Percentiles rank a stretch among this genome's conserved stretches.
Evolutionary conservation across 2,329 filamentous ascomycete genomes (phyloP).

Genomic region (Sporothrix protearum): DNA sequence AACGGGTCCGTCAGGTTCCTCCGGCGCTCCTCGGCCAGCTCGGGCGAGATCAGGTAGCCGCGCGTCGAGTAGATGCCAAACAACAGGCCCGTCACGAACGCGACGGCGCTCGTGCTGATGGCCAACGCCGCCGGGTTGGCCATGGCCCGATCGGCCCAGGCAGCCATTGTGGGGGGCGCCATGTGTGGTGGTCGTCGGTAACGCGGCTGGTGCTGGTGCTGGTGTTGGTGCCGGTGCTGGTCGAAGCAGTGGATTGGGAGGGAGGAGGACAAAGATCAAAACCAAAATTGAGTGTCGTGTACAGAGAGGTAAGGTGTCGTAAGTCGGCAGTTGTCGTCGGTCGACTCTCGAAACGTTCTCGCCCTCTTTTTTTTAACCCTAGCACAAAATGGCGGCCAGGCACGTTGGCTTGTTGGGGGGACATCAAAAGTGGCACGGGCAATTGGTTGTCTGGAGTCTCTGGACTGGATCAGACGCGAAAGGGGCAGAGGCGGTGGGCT

Average conservation of each 20-base stretch:
- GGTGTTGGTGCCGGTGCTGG: background rate
- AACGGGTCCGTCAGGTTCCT: constrained; percentile 56
- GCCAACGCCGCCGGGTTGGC: constrained; percentile 45
- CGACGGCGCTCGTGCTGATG: constrained; percentile 69
- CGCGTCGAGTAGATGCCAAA: constrained; percentile 70
- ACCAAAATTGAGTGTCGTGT: background rate
- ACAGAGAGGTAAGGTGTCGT: background rate
- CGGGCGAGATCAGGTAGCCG: constrained; percentile 57
- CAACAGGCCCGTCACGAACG: constrained; percentile 73
- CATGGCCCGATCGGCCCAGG: constrained; percentile 16
- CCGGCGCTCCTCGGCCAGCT: constrained; percentile 54
- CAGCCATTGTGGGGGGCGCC: constrained; percentile 12
- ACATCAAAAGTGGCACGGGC: too few species aligned
- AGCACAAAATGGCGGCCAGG: background rate
- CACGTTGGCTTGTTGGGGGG: too few species aligned
- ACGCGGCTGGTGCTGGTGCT: background rate
- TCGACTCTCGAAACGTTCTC: background rate
- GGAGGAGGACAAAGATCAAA: background rate
- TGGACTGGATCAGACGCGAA: background rate
- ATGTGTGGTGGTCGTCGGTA: background rate
- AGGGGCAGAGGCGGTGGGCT: constrained; percentile 1
- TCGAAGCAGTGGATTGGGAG: background rate
- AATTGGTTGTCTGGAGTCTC: too few species aligned
- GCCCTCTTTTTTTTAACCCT: background rate
- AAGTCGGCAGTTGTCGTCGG: background rate